Percentiles rank a stretch among this genome's conserved stretches.
These are phyloP conservation scores for Salix arbutifolia DNA, from an alignment of 345 rosid species.

Conservation along the genomic window DNA sequence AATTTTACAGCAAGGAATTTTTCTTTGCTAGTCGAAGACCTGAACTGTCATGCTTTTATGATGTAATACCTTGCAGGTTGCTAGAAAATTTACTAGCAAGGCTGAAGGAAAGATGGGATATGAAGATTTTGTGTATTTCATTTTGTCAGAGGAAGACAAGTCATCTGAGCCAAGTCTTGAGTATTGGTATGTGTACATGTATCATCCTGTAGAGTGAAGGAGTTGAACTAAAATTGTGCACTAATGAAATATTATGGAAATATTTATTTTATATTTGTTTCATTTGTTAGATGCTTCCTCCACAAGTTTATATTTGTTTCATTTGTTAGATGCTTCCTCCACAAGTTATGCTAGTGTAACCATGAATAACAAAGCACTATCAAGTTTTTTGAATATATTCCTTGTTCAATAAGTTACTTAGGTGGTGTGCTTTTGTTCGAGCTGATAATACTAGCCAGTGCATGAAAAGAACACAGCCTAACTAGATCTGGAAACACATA, in stretches of 20 bases:
- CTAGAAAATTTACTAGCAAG: slow-evolving; percentile 81
- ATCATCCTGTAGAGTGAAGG: neutral
- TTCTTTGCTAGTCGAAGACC: neutral
- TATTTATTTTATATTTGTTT: neutral
- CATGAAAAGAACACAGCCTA: neutral
- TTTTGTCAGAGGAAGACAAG: slow-evolving; percentile 93
- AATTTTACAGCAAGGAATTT: neutral
- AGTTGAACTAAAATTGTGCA: neutral
- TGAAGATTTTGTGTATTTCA: slow-evolving; percentile 94
- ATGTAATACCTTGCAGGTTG: slow-evolving; percentile 39
- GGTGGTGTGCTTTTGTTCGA: neutral
- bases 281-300: neutral
- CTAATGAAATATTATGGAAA: neutral
- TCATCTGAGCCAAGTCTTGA: slow-evolving; percentile 94
- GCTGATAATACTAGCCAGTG: neutral
- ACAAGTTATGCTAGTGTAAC: neutral
- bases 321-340: neutral
- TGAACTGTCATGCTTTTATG: neutral
- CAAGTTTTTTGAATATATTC: neutral
- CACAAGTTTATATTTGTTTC: neutral
- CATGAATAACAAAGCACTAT: neutral
- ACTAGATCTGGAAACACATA: neutral
- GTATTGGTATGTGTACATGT: slow-evolving; percentile 53
- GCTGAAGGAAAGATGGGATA: slow-evolving; percentile 91
- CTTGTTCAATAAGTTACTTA: neutral